A percentile compares a stretch with the other conserved stretches of the same genome.
phyloP scores from a whole-genome alignment of 2,329 filamentous ascomycete genomes.

The Cryphonectria naterciae region DNA sequence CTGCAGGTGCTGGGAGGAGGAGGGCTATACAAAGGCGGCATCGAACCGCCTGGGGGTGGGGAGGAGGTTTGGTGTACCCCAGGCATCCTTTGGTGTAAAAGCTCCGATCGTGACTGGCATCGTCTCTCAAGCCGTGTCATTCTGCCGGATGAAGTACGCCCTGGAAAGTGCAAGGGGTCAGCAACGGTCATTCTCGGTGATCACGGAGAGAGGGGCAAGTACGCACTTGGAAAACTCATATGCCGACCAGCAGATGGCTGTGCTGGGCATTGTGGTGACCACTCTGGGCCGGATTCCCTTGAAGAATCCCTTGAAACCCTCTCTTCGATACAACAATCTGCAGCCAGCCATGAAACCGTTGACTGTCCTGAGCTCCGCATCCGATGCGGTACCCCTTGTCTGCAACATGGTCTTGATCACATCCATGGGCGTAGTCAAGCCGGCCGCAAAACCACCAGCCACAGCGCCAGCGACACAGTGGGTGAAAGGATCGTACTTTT shows the following conservation, averaged over 20 bases:
- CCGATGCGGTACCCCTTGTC: constrained; percentile 80
- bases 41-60: not conserved
- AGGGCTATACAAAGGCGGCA: constrained; percentile 4
- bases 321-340: constrained; percentile 78
- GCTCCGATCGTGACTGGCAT: not conserved
- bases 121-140: constrained; percentile 44
- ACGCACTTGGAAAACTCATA: constrained; percentile 72
- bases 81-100: not conserved
- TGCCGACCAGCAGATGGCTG: constrained; percentile 96
- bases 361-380: constrained; percentile 82
- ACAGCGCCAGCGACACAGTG: constrained; percentile 92
- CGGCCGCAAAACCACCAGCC: constrained; percentile 90
- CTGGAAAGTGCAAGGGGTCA: constrained; percentile 40
- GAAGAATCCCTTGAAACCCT: constrained; percentile 87
- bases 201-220: not conserved
- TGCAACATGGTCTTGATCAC: constrained; percentile 98
- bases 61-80: not conserved
- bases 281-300: constrained; percentile 89
- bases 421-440: constrained; percentile 92
- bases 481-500: constrained; percentile 87
- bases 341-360: constrained; percentile 81
- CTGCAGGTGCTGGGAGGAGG: constrained; percentile 2
- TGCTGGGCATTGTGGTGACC: constrained; percentile 97
- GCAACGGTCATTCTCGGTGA: not conserved
- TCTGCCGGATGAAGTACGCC: constrained; percentile 64